Base-by-base conservation (phyloP, 208 protist genomes). In the Wallacemonas collosoma region DNA sequence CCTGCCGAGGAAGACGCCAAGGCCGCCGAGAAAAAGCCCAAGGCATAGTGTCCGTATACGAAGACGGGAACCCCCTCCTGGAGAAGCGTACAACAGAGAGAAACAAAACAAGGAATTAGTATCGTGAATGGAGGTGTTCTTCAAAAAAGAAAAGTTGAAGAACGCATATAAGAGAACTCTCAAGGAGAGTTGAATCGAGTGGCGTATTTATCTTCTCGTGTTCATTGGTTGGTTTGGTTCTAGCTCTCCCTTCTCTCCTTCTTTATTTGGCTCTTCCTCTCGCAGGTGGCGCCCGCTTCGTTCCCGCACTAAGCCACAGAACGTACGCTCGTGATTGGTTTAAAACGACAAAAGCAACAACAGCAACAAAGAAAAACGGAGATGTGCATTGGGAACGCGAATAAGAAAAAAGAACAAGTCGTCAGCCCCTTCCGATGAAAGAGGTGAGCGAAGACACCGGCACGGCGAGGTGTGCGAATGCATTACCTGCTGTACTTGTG, bases 1-100 rank as follows among this genome's bases (percentile, higher is more conserved):
- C 73, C 60, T 45, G 73, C 47, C n/a, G 70, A 48, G 45, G 50
- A 6, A 68, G 41, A 12, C 43, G 11, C 36, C 11, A 36, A 47
- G 60, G 39, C 6, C 43, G 43, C 57, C 14, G 55, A 15, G 47
- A 47, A 68, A 8, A 17, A 14, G 7, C 15, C 9, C 54, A 58
- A 14, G 15, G 17, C 26, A 26, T 26, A 26, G 26, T 26, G 26
- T 26, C 26, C 26, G 0, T 26, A 26, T 26, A 1, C 26, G 26
- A 26, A 26, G 26, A 26, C 26, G 26, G 26, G 26, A 26, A 26
- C 26, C 26, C 26, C 26, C 26, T 26, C 26, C 0, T 26, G 26
- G 26, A 26, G 26, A 26, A 26, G 26, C 26, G 26, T 26, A 26
- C 26, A 26, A 26, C 26, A 0, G 26, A 26, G 26, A 26, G 26